Evolutionary conservation across 306 rosid genomes (phyloP), one percentile per base, ranked within the genome.

Genomic region (Corylus heterophylla): DNA sequence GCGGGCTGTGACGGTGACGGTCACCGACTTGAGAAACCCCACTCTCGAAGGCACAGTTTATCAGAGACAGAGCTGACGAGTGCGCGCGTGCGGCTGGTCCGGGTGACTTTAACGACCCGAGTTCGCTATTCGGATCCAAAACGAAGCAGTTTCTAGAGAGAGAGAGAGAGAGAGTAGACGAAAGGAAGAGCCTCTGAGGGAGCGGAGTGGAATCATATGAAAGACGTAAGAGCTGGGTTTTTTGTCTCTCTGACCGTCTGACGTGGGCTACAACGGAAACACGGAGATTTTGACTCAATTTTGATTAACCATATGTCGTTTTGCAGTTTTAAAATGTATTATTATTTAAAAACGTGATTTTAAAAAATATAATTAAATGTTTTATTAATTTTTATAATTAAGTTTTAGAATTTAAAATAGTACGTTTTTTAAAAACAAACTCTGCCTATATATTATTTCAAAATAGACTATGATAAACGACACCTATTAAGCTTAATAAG

Each of bases 131-230:
- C 67, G 45, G 27, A 56, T 64, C 58, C 45, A 29, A 86, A 50
- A 79, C 82, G 87, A 76, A 77, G 62, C n/a, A 14, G 86, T 81
- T 80, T 71, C 6, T 4, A 8, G 54, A 75, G 71, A 67, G 66
- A 14, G 11, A 12, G 66, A 11, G 37, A 42, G 39, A 75, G 45
- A 80, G 68, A 16, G 73, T 9, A 49, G 27, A 37, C 54, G 48
- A 13, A 5, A 3, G 44, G 39, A 39, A 69, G 25, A 12, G 11
- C 16, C 4, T 0, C 5, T 2, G 20, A 31, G 31, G 69, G 47
- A 50, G 44, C 25, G 27, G 8, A 75, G 66, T 1, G 9, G 73
- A 20, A 69, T 3, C 39, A 20, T 9, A 31, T 37, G 49, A 37
- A 66, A 63, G 37, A 16, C 25, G 49, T 66, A 0, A 35, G 12